A percentile compares a stretch with the other conserved stretches of the same genome.
Conservation (phyloP, 2,329 filamentous ascomycete species). For the Beauveria sp. region DNA sequence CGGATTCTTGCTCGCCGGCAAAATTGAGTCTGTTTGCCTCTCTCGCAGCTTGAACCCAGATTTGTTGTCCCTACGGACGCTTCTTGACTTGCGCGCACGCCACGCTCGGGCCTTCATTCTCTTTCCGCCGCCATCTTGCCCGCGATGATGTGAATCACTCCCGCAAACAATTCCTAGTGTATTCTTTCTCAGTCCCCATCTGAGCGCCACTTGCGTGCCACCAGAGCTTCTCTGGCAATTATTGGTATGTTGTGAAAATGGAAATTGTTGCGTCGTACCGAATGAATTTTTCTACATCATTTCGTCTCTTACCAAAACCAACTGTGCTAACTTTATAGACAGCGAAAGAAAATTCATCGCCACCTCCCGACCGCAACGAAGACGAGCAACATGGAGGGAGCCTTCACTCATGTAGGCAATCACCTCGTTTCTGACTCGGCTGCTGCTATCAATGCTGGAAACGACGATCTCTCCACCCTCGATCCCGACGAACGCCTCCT, state of each 20-base stretch:
- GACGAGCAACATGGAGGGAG: slow-evolving; percentile 62
- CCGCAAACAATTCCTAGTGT: slow-evolving; percentile 4
- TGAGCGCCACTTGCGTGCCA: background rate
- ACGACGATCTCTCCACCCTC: slow-evolving; percentile 64
- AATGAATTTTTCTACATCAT: background rate
- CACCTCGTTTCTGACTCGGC: slow-evolving; percentile 78
- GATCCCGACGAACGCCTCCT: slow-evolving; percentile 76
- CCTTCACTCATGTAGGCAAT: slow-evolving; percentile 83
- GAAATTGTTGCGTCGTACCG: background rate
- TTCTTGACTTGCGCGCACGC: background rate
- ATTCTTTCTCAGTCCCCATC: slow-evolving; percentile 4
- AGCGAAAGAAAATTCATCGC: slow-evolving; percentile 8
- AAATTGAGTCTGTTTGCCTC: background rate
- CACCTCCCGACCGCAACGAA: background rate
- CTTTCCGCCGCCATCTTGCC: background rate
- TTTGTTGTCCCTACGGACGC: background rate
- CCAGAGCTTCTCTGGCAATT: background rate
- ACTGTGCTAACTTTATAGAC: background rate
- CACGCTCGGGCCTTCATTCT: background rate
- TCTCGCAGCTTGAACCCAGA: background rate
- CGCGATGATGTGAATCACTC: slow-evolving; percentile 15
- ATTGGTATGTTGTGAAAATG: background rate
- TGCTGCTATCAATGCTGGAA: slow-evolving; percentile 78
- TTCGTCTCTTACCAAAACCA: background rate
- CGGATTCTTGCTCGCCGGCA: background rate